A percentile compares a stretch with the other conserved stretches of the same genome.
phyloP scores from a whole-genome alignment of 805 yeast genomes.

The Candida michaelii region DNA sequence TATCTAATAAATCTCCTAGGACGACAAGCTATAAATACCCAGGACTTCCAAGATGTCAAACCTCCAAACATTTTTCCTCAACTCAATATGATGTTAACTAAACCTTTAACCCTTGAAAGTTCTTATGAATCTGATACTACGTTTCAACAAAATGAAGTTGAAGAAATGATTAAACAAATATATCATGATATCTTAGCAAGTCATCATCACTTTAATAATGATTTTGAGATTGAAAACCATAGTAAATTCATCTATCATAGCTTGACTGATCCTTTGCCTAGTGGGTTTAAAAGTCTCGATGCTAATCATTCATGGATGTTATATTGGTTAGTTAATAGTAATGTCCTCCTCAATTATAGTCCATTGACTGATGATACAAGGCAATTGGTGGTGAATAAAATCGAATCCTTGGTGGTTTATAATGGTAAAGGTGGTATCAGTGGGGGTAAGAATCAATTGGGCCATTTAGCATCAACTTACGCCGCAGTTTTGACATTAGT shows the following conservation, averaged over 20 bases:
- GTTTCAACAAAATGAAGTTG: constrained; percentile 34
- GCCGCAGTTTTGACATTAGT: constrained; percentile 71
- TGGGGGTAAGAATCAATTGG: constrained; percentile 80
- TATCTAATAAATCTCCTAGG: constrained; percentile 23
- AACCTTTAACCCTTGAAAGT: constrained; percentile 21
- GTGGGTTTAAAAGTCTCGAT: constrained; percentile 57
- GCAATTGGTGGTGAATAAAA: constrained; percentile 19
- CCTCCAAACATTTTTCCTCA: constrained; percentile 13
- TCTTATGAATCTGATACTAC: constrained; percentile 36
- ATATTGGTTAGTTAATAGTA: constrained; percentile 73
- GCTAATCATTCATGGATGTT: constrained; percentile 92
- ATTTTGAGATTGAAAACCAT: constrained; percentile 37
- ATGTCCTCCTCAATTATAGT: constrained; percentile 17
- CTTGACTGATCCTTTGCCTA: constrained; percentile 44
- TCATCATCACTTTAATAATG: constrained; percentile 12
- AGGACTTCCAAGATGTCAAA: constrained; percentile 16
- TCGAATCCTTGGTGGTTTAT: constrained; percentile 25
- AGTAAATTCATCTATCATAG: constrained; percentile 40
- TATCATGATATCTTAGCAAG: constrained; percentile 23
- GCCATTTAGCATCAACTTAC: constrained; percentile 84
- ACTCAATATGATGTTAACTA: constrained; percentile 14
- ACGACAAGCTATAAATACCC: constrained; percentile 2
- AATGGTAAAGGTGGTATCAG: constrained; percentile 61
- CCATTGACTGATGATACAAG: not conserved
- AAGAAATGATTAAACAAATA: constrained; percentile 26